Base-by-base conservation (phyloP, 169 alveolate genomes). In the Plasmodium inui region DNA sequence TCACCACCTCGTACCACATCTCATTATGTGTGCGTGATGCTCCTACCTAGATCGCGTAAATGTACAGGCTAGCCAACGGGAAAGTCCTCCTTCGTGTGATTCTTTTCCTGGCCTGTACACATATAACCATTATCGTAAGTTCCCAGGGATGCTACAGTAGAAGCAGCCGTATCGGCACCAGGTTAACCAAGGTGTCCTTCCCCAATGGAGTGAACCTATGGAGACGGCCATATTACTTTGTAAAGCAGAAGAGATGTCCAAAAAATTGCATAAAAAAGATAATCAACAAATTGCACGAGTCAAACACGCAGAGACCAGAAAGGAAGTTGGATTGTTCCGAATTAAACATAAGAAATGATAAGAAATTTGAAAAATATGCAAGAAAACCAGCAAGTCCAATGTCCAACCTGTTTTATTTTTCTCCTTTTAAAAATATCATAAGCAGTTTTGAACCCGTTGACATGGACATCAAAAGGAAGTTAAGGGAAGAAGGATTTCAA, bases 351-450 rank as follows among this genome's bases (percentile, higher is more conserved):
- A 74, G 95, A 82, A 96, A 96, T 76, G 96, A 95, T 85, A 93
- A 95, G 82, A 94, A 96, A 84, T 94, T 95, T 83, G 83, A 86
- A n/a, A 88, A 83, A 83, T 95, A 95, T 61, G 86, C 95, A 94
- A 83, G 95, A 32, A 94, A 95, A 46, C 97, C 97, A 10, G 97
- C 88, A 3, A 92, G 96, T 39, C 97, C 97, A 19, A 73, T 94
- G 92, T 93, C 95, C 3, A 95, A 96, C 67, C 79, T 96, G 32
- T 86, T 86, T 76, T 90, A 95, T 30, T 82, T 96, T 41, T 95
- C 95, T 55, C 97, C 97, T 41, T 96, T 93, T 71, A 96, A 96
- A 89, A 96, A 96, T 32, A 95, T 96, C 39, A 92, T 89, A 79
- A 61, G 32, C 84, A 92, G 95, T 82, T 92, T 92, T 83, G 72